Conservation (phyloP, 768 basidiomycete species). For the Thelephora aurantiotincta region DNA sequence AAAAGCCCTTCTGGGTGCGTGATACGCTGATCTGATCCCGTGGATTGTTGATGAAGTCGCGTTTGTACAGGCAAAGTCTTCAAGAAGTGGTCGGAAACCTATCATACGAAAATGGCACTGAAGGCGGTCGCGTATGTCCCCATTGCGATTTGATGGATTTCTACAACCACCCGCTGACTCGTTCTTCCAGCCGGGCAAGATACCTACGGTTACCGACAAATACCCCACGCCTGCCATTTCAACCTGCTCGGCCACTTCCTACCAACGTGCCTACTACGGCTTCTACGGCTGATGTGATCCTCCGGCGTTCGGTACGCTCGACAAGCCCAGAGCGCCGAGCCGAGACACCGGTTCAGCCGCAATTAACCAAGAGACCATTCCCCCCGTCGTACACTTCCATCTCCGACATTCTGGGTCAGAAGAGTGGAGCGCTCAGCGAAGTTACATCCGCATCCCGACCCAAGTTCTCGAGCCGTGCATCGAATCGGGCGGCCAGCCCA, state of each 20-base stretch:
- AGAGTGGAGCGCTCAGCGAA: slow-evolving; percentile 6
- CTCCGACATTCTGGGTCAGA: too few relatives aligned
- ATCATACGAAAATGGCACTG: slow-evolving; percentile 55
- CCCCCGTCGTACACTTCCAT: neutral
- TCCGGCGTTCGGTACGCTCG: slow-evolving; percentile 4
- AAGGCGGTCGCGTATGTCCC: slow-evolving; percentile 72
- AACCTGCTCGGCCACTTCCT: slow-evolving; percentile 14
- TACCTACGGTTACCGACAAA: slow-evolving; percentile 62
- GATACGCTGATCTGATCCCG: slow-evolving; percentile 1
- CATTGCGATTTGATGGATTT: slow-evolving; percentile 2
- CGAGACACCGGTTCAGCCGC: slow-evolving; percentile 4
- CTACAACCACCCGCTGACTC: slow-evolving; percentile 8
- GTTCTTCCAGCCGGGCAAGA: slow-evolving; percentile 49
- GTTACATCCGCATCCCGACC: slow-evolving; percentile 17
- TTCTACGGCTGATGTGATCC: neutral
- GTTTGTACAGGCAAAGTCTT: slow-evolving; percentile 32
- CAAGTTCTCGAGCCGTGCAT: slow-evolving; percentile 19
- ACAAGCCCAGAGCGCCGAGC: slow-evolving; percentile 7
- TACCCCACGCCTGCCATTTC: slow-evolving; percentile 22
- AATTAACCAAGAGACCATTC: slow-evolving; percentile 13
- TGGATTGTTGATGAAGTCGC: slow-evolving; percentile 5
- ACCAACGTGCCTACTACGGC: slow-evolving; percentile 3
- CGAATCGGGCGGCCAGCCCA: slow-evolving; percentile 24
- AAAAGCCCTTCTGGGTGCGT: slow-evolving; percentile 42
- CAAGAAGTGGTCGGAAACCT: slow-evolving; percentile 52